Evolutionary conservation across 768 basidiomycete genomes (phyloP), one percentile per base, ranked within the genome.

Genomic region (Suillus placidus): DNA sequence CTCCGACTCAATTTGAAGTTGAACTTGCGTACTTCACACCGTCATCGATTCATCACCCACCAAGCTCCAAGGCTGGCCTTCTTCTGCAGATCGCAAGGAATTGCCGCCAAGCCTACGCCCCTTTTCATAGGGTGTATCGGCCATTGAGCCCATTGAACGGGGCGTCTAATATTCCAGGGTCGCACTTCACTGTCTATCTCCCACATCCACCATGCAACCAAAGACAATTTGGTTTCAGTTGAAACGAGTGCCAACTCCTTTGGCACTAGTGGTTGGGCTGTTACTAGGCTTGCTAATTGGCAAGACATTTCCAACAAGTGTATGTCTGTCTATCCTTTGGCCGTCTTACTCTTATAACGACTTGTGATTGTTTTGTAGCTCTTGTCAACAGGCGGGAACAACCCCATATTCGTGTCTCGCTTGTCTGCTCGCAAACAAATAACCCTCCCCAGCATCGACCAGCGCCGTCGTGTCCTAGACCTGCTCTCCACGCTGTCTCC

Each of bases 401-500:
- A 84, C 4, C 84, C 85, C 42, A 78, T 85, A 65, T 79, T 76
- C 51, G 73, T 74, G 8, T 80, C 81, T 3, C 83, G 84, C 72
- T 77, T 84, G 70, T 80, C 86, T 63, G 83, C 84, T 58, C 85
- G 85, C 37, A 87, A 90, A 64, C 85, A 87, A 18, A 83, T 93
- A 54, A 84, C 87, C 34, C 82, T 92, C 1, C 97, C 97, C 1
- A 93, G 92, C 0, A 75, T 90, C 14, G 88, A 91, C 54, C 95
- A 99, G 77, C 90, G 97, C 16, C 83, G 83, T 34, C 90, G 95
- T 30, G 88, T 99, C 14, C 85, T 99, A 42, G 88, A 94, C 64
- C 85, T 98, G 61, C 84, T 99, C 64, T 91, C 91, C 35, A 90
- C 91, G 5, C 86, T 99, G 56, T 88, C 94, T 0, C 88, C 95